Evolutionary conservation across 2,329 filamentous ascomycete species (phyloP).

Genomic region (Emydomyces testavorans): DNA sequence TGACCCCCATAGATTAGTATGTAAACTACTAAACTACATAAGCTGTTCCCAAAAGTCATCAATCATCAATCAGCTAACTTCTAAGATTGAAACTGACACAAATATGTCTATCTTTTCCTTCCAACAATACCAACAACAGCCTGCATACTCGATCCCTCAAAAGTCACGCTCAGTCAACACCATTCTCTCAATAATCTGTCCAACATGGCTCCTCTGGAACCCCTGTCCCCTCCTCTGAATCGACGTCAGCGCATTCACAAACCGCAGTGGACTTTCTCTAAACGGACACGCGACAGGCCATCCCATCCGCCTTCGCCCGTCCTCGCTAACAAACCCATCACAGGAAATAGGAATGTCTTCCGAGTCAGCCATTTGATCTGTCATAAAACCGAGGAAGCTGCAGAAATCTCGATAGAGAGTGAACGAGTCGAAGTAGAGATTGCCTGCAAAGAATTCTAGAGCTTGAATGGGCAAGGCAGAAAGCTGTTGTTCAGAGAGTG

Average conservation of each 20-base stretch:
- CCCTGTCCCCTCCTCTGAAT: conserved; percentile 34
- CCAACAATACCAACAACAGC: too few species aligned
- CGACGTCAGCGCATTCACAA: conserved; percentile 29
- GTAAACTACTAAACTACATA: too few species aligned
- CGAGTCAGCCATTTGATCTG: neutral
- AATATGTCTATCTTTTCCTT: too few species aligned
- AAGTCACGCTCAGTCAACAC: conserved; percentile 29
- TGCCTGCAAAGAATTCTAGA: conserved; percentile 50
- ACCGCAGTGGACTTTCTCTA: conserved; percentile 29
- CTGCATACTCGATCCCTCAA: too few species aligned
- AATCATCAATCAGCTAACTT: too few species aligned
- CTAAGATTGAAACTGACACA: too few species aligned
- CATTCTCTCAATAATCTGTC: conserved; percentile 28
- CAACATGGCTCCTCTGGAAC: conserved; percentile 36
- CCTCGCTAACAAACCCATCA: conserved; percentile 24
- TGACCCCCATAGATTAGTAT: too few species aligned
- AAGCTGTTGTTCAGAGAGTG: conserved; percentile 12
- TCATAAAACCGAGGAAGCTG: conserved; percentile 14
- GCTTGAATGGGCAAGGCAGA: conserved; percentile 23
- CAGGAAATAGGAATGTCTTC: conserved; percentile 13
- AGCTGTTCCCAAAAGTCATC: too few species aligned
- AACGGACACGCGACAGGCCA: conserved; percentile 26
- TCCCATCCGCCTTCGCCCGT: conserved; percentile 17
- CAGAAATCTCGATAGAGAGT: conserved; percentile 39
- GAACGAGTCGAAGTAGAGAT: conserved; percentile 48